Base-by-base conservation (phyloP, 495 filamentous ascomycete genomes). In the Aspergillus affinis region DNA sequence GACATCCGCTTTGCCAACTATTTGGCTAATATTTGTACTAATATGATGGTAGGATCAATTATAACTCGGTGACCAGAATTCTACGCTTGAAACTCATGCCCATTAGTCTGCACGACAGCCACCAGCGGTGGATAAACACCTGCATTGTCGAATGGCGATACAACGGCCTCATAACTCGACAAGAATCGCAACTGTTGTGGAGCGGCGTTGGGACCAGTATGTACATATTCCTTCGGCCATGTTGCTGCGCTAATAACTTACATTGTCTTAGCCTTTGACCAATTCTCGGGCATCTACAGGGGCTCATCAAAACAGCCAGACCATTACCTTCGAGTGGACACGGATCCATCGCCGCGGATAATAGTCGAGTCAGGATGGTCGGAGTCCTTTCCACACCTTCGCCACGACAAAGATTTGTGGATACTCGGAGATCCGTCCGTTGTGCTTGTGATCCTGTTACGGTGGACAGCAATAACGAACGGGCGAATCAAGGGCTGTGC, bases 1-100 rank as follows among this genome's bases (percentile, higher is more conserved):
- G 55, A 30, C 45, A 32, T 18, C 1, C 45, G 45, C 18, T 57
- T 57, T 30, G 44, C 55, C 17, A 49, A 57, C 20, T 27, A 30
- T 15, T n/a, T n/a, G n/a, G n/a, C n/a, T n/a, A n/a, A 57, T 30
- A 29, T 30, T 49, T 29, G 6, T 19, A n/a, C 6, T 49, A 21
- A 49, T 57, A 9, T n/a, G n/a, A 57, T 57, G 21, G 12, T 57
- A 57, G 55, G 45, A 15, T 49, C 2, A 57, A 49, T 18, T 57
- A 48, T 18, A 57, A 57, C 45, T 8, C 55, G 4, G 3, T 6
- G 2, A 27, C 45, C 5, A 18, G 55, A 6, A 32, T 57, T 8
- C 23, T 57, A n/a, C 55, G 55, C 41, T 17, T 57, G 13, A 57
- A 57, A 49, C 3, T 57, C 4, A 57, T 57, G 55, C 23, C 55